Conservation (phyloP, 768 basidiomycete species). For the Tephrocybe sp. region DNA sequence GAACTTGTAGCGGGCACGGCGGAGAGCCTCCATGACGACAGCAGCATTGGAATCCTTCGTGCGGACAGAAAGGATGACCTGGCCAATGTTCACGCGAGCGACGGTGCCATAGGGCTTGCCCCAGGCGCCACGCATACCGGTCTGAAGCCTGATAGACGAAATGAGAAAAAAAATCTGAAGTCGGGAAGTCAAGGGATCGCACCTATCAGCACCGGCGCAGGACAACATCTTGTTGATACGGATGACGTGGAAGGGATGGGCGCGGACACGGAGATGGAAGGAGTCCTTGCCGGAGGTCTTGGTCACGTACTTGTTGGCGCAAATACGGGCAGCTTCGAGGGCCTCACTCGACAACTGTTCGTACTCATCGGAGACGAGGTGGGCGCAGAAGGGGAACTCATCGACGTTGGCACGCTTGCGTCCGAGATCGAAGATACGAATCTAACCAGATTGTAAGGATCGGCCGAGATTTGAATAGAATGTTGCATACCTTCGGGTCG, state of each 20-base stretch:
- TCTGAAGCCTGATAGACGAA: slow-evolving; percentile 65
- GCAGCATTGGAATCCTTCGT: slow-evolving; percentile 85
- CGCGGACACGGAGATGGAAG: slow-evolving; percentile 96
- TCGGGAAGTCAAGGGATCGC: slow-evolving; percentile 17
- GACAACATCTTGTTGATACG: slow-evolving; percentile 99
- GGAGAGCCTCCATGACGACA: slow-evolving; percentile 95
- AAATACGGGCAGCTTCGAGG: slow-evolving; percentile 97
- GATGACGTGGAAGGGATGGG: slow-evolving; percentile 98
- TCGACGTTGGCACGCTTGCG: slow-evolving; percentile 96
- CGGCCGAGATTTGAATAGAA: no score
- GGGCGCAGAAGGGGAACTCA: slow-evolving; percentile 97
- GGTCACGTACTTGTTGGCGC: slow-evolving; percentile 99
- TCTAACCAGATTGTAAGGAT: slow-evolving; percentile 56
- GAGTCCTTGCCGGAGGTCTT: slow-evolving; percentile 98
- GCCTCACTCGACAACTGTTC: slow-evolving; percentile 96
- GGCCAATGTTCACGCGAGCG: slow-evolving; percentile 95
- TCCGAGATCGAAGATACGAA: slow-evolving; percentile 94
- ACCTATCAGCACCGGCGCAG: slow-evolving; percentile 98
- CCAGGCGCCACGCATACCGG: slow-evolving; percentile 99
- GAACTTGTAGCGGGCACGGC: slow-evolving; percentile 99
- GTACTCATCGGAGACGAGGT: slow-evolving; percentile 97
- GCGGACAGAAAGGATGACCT: slow-evolving; percentile 86
- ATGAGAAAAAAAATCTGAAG: not conserved
- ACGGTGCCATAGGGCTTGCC: slow-evolving; percentile 97
- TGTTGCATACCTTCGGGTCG: slow-evolving; percentile 83